These are phyloP conservation scores for Juglanconis sp. DNA, from an alignment of 2,329 filamentous ascomycete genomes.

Conservation along the genomic window DNA sequence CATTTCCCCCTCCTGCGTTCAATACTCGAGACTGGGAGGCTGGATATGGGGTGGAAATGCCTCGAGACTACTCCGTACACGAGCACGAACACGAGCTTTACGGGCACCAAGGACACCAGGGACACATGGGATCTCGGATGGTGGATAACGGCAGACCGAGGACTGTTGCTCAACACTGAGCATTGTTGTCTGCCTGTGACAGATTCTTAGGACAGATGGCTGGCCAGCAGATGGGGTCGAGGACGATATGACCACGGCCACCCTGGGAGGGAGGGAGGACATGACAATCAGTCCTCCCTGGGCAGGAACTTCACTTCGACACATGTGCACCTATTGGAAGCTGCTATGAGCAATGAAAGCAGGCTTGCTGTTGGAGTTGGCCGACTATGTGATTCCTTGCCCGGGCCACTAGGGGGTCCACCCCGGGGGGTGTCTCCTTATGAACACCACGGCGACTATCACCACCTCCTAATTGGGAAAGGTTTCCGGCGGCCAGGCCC, in stretches of 20 bases:
- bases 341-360: neutral
- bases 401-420: neutral
- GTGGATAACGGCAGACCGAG: neutral
- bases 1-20: too few species aligned
- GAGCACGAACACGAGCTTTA: neutral
- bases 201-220: neutral
- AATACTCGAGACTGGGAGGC: too few species aligned
- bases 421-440: neutral
- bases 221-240: neutral
- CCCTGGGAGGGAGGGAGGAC: neutral
- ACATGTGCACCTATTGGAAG: neutral
- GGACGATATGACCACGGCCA: neutral
- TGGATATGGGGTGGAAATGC: too few species aligned
- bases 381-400: neutral
- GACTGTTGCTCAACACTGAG: neutral
- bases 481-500: neutral
- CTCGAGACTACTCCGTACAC: neutral
- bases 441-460: conserved; percentile 6
- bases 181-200: neutral
- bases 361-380: neutral
- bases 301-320: neutral
- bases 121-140: neutral
- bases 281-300: neutral
- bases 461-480: neutral
- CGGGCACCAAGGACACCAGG: too few species aligned